Evolutionary conservation across 768 basidiomycete genomes (phyloP).

Genomic region (Chalciporus pseudorubinellus): DNA sequence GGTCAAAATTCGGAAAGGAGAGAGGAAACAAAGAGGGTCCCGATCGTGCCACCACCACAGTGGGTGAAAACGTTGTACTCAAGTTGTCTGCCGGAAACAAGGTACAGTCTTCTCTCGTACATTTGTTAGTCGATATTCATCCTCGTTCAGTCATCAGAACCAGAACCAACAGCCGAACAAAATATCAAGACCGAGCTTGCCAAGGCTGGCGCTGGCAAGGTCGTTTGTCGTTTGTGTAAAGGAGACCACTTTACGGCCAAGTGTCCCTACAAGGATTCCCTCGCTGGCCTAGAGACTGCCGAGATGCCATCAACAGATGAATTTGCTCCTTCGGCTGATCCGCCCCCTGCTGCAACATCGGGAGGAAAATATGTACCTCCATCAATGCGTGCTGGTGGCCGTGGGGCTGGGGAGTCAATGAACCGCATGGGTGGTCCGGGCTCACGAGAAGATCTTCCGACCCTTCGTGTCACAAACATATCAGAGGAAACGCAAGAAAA

Average conservation of each 20-base stretch:
- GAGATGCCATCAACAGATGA: conserved; percentile 40
- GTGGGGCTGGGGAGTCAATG: conserved; percentile 79
- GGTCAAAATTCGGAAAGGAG: too few species aligned
- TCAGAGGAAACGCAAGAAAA: conserved; percentile 93
- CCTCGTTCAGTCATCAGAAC: conserved; percentile 51
- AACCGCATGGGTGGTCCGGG: conserved; percentile 40
- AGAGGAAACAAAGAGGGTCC: conserved; percentile 85
- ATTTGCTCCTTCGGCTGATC: conserved; percentile 36
- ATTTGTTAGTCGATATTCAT: background rate
- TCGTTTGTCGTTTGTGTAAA: conserved; percentile 90
- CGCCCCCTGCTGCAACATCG: conserved; percentile 33
- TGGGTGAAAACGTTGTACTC: conserved; percentile 70
- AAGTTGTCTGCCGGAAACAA: conserved; percentile 65
- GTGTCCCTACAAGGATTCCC: conserved; percentile 96
- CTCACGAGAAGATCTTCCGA: conserved; percentile 88
- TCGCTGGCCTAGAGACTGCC: conserved; percentile 68
- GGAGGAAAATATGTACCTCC: conserved; percentile 92
- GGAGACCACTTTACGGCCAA: conserved; percentile 98
- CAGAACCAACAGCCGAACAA: conserved; percentile 65
- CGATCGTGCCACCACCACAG: conserved; percentile 90
- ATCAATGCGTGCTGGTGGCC: conserved; percentile 75
- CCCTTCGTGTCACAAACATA: conserved; percentile 95
- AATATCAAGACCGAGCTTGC: conserved; percentile 62
- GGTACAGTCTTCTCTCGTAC: conserved; percentile 30
- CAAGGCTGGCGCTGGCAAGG: conserved; percentile 80